Evolutionary conservation across 2,329 filamentous ascomycete species (phyloP), one percentile per base, ranked within the genome.

Genomic region (Cytospora chrysosperma): DNA sequence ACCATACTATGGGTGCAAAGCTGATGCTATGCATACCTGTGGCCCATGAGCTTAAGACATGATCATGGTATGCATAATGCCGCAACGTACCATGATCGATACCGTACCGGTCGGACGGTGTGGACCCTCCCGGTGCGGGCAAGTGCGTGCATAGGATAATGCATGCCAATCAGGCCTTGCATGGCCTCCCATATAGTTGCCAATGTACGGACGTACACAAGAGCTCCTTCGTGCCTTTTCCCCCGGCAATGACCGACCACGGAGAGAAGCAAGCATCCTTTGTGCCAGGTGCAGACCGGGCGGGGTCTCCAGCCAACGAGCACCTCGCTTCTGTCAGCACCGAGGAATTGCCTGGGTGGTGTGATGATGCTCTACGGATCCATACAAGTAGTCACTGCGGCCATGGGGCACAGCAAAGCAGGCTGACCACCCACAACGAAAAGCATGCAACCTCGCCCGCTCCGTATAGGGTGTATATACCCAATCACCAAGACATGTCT

Each of bases 401-500:
- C 26, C 47, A 32, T 24, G 40, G 56, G 28, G 51, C 56, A 28
- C 56, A 63, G 50, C 51, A 51, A 47, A 50, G 53, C 24, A 37
- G 19, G 40, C 49, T 34, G 62, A 27, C 58, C 58, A 61, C 56
- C 58, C 58, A 64, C 32, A 28, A 28, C 50, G 40, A n/a, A 43
- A 9, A 52, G 6, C 9, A 52, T 26, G 50, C 40, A 27, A 52
- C 24, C 50, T 52, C 37, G 21, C 30, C 34, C 10, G 4, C 21
- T 26, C 21, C 21, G n/a, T 43, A 21, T 43, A 19, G n/a, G 9
- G 19, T 43, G 17, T n/a, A n/a, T 12, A 34, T n/a, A 55, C 28
- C 58, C 58, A 61, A 61, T 61, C 58, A 63, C 28, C 43, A 27
- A 53, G 56, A 57, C 57, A 52, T 53, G 43, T 47, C 40, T 61